Percentiles rank a stretch among this genome's conserved stretches.
Conservation (phyloP, 2,329 filamentous ascomycete genomes). For the Aspergillus tamarii region DNA sequence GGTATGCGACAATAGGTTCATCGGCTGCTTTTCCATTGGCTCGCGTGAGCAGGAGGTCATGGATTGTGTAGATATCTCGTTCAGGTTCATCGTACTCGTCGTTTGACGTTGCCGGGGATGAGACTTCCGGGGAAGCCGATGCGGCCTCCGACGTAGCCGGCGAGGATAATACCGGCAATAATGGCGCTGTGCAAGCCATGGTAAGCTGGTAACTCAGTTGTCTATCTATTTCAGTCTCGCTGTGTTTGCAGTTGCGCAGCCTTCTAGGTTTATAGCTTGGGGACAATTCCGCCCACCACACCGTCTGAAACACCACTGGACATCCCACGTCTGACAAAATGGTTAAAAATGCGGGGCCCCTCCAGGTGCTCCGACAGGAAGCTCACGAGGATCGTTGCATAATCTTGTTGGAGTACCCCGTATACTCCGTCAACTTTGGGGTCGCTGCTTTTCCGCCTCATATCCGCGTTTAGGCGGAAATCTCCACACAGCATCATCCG, state of each 20-base stretch:
- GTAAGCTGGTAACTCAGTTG: background rate
- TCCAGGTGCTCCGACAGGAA: background rate
- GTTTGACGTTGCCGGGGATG: constrained; percentile 14
- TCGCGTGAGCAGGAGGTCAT: constrained; percentile 17
- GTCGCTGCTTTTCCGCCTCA: background rate
- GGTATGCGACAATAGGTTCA: constrained; percentile 24
- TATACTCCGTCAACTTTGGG: background rate
- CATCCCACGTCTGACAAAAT: background rate
- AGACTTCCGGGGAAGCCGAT: background rate
- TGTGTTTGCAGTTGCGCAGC: background rate
- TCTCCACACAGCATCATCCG: background rate
- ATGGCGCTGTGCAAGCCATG: constrained; percentile 13
- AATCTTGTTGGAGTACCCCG: background rate
- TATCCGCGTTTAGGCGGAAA: background rate
- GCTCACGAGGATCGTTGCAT: background rate
- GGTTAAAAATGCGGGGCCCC: background rate
- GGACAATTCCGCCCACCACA: background rate
- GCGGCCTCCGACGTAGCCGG: constrained; percentile 2
- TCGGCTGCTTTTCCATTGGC: constrained; percentile 12
- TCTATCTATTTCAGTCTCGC: background rate
- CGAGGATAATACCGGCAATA: constrained; percentile 3
- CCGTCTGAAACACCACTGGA: background rate
- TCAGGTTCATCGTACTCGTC: constrained; percentile 5
- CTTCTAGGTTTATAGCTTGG: background rate
- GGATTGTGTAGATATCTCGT: constrained; percentile 17